Percentiles rank a stretch among this genome's conserved stretches.
phyloP scores from a whole-genome alignment of 139 green algal genomes.

The Spirogloea muscicola region DNA sequence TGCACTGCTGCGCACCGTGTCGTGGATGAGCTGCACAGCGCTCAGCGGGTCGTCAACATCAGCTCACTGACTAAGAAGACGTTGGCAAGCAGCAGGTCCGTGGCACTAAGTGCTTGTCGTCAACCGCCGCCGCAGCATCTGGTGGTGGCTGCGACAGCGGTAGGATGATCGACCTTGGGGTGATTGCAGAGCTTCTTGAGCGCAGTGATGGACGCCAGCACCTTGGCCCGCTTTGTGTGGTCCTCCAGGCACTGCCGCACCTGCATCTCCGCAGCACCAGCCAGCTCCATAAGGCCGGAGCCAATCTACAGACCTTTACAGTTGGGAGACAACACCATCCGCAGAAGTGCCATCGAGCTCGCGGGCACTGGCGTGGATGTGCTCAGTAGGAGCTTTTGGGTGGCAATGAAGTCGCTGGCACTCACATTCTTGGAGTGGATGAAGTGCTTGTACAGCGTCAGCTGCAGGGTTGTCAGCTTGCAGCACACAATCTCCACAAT shows the following conservation, averaged over 20 bases:
- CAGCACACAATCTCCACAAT: conserved; percentile 92
- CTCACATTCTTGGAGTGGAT: conserved; percentile 74
- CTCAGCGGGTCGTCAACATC: neutral
- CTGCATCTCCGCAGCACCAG: conserved; percentile 15
- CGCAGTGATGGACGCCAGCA: conserved; percentile 62
- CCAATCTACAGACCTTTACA: neutral
- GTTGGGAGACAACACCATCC: neutral
- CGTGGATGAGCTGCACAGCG: conserved; percentile 35
- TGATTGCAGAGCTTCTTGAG: conserved; percentile 99
- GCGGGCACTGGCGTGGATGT: neutral
- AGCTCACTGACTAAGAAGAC: neutral
- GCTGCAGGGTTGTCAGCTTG: conserved; percentile 80
- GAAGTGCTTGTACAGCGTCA: conserved; percentile 85
- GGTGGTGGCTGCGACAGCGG: neutral
- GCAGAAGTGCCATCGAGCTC: neutral
- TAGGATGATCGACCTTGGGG: conserved; percentile 71
- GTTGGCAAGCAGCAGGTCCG: neutral
- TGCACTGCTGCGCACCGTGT: conserved; percentile 4
- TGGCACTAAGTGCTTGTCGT: neutral
- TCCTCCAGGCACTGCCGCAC: conserved; percentile 25
- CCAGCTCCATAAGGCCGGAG: neutral
- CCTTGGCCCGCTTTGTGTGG: conserved; percentile 38
- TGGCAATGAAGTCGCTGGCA: neutral
- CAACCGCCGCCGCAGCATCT: neutral
- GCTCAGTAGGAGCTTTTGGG: neutral